These are phyloP conservation scores for Podospora didyma DNA, from an alignment of 495 filamentous ascomycete species.

Conservation along the genomic window DNA sequence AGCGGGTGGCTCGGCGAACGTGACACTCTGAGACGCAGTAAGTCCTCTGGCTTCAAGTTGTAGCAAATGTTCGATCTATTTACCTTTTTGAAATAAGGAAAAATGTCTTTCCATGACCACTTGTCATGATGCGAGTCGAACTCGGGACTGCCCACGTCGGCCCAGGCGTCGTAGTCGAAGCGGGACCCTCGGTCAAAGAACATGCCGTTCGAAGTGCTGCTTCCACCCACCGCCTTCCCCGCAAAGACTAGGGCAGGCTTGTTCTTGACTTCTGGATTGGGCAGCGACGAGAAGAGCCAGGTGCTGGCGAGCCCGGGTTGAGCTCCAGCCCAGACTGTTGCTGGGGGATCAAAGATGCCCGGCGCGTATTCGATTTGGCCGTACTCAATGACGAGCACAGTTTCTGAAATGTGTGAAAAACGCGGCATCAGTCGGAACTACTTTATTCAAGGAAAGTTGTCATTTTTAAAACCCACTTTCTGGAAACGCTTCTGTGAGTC, in stretches of 20 bases:
- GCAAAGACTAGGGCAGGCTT: not conserved
- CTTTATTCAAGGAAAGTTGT: not conserved
- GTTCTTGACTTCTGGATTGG: slow-evolving; percentile 5
- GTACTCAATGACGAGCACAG: slow-evolving; percentile 7
- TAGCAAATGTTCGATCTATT: not conserved
- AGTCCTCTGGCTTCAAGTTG: slow-evolving; percentile 12
- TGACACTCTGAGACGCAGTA: slow-evolving; percentile 26
- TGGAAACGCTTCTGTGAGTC: slow-evolving; percentile 26
- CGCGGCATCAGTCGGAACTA: not conserved
- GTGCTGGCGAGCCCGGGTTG: not conserved
- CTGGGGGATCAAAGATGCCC: slow-evolving; percentile 7
- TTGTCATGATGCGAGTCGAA: not conserved
- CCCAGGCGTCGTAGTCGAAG: slow-evolving; percentile 9
- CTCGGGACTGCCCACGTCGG: not conserved
- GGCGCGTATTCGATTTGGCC: slow-evolving; percentile 11
- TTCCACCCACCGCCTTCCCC: slow-evolving; percentile 5
- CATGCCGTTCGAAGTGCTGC: slow-evolving; percentile 8
- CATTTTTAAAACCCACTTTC: slow-evolving; percentile 7
- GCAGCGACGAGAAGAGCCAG: not conserved
- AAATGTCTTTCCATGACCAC: slow-evolving; percentile 4
- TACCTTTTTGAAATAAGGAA: slow-evolving; percentile 7
- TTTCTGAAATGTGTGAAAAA: too few relatives aligned
- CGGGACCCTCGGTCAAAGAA: slow-evolving; percentile 9
- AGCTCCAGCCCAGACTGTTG: not conserved
- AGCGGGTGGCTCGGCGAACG: not conserved